These are phyloP conservation scores for Diplodia intermedia DNA, from an alignment of 2,329 filamentous ascomycete species.

Conservation along the genomic window DNA sequence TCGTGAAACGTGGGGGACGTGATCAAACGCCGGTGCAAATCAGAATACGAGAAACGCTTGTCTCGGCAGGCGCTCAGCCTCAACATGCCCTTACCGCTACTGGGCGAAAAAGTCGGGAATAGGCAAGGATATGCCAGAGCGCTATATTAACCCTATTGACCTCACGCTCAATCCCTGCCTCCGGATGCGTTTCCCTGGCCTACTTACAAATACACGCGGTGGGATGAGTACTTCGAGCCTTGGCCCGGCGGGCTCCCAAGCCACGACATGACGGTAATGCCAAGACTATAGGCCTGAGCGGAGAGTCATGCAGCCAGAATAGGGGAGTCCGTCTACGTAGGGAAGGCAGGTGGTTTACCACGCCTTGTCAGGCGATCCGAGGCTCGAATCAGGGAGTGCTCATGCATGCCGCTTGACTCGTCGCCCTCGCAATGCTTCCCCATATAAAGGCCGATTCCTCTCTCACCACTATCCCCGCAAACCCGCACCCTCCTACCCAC, in stretches of 20 bases:
- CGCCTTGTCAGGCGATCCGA: not conserved
- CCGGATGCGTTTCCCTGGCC: not conserved
- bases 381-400: constrained; percentile 3
- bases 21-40: constrained; percentile 5
- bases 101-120: not conserved
- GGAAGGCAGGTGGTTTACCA: not conserved
- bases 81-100: not conserved
- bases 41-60: constrained; percentile 4
- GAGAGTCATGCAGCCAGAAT: not conserved
- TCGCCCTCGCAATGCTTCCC: not conserved
- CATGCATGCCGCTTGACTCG: not conserved
- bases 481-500: not conserved
- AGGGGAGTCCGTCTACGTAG: not conserved
- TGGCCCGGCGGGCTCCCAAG: not conserved
- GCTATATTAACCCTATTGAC: not conserved
- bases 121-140: not conserved
- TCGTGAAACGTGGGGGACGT: not conserved
- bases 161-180: not conserved
- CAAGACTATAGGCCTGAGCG: not conserved
- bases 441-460: not conserved
- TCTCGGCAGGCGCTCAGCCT: constrained; percentile 7
- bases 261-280: not conserved
- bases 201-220: not conserved
- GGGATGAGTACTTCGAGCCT: not conserved
- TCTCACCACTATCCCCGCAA: not conserved